Base-by-base conservation (phyloP, 2,329 filamentous ascomycete species). In the Apiospora rasikravindrae region DNA sequence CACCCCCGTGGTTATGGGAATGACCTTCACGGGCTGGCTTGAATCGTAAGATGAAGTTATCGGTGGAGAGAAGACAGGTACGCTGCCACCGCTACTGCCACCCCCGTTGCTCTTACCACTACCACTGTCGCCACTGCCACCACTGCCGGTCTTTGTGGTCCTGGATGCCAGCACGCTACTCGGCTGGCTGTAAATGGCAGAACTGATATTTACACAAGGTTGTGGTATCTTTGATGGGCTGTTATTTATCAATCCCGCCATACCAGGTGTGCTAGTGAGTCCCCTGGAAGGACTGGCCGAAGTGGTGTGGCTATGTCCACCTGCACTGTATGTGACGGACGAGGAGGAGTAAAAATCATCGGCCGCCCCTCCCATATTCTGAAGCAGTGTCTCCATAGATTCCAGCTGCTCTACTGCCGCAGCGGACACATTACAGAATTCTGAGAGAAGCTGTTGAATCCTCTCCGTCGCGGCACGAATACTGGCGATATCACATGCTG, bases 341-440 rank as follows among this genome's bases (percentile, higher is more conserved):
- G 57, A n/a, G 19, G 29, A 13, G 33, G 10, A 14, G 22, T n/a
- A n/a, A 19, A 13, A 19, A 22, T n/a, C 10, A 33, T 53, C 49
- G 13, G 2, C 14, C 51, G 51, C 26, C 4, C 10, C 33, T 64
- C 33, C 57, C 57, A 64, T 71, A 69, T 71, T 70, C 69, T 69
- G 68, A 77, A 64, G 57, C 57, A 64, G 19, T 4, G 3, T 5
- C 6, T 40, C 57, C 57, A 64, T 64, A 33, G 57, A n/a, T 2
- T 40, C 33, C 29, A 64, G 33, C 22, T 64, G 57, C 22, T 13
- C 57, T 29, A 64, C 40, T 37, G 26, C 67, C 33, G 26, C 19
- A 37, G 37, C 4, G 44, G 67, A 69, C 4, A 49, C 19, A 49
- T 49, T 49, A 42, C 67, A 44, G 24, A 69, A 49, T 26, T 69